These are phyloP conservation scores for Macrophomina pseudophaseolina DNA, from an alignment of 2,329 filamentous ascomycete genomes.

Conservation along the genomic window DNA sequence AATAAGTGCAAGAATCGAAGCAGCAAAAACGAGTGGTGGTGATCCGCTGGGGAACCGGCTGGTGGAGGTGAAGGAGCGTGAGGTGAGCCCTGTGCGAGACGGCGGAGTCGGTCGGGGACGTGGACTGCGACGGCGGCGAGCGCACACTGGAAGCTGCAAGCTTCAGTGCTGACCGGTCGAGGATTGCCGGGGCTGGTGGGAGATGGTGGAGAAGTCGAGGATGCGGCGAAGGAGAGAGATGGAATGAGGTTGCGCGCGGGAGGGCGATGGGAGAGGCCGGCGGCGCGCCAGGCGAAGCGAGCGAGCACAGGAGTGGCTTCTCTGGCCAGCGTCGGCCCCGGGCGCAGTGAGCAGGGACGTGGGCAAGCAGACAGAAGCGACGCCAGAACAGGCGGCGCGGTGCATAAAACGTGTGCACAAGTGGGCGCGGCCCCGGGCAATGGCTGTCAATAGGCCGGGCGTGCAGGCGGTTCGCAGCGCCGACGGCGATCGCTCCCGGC, in stretches of 20 bases:
- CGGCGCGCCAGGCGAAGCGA: constrained; percentile 22
- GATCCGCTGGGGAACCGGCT: constrained; percentile 42
- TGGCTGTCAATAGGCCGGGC: constrained; percentile 22
- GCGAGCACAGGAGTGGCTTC: constrained; percentile 26
- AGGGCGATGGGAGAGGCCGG: constrained; percentile 25
- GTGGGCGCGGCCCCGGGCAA: constrained; percentile 11
- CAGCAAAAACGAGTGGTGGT: constrained; percentile 38
- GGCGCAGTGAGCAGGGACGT: constrained; percentile 24
- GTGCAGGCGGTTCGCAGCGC: constrained; percentile 22
- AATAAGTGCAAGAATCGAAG: constrained; percentile 30
- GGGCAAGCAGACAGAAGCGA: constrained; percentile 22
- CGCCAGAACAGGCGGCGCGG: constrained; percentile 10
- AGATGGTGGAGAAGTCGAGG: constrained; percentile 32
- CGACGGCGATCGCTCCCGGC: constrained; percentile 24
- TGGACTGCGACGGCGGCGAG: constrained; percentile 40
- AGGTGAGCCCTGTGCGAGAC: constrained; percentile 31
- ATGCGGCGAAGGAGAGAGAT: constrained; percentile 28
- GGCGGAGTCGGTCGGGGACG: constrained; percentile 26
- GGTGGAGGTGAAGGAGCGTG: constrained; percentile 40
- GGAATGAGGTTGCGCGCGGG: constrained; percentile 28
- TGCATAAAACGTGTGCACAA: constrained; percentile 27
- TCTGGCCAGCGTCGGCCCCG: constrained; percentile 17
- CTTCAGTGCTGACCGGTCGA: constrained; percentile 41
- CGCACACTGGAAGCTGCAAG: constrained; percentile 37
- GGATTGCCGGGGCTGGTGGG: constrained; percentile 38